Conservation (phyloP, 2,329 filamentous ascomycete genomes). For the Beauveria scarabaeidicola region DNA sequence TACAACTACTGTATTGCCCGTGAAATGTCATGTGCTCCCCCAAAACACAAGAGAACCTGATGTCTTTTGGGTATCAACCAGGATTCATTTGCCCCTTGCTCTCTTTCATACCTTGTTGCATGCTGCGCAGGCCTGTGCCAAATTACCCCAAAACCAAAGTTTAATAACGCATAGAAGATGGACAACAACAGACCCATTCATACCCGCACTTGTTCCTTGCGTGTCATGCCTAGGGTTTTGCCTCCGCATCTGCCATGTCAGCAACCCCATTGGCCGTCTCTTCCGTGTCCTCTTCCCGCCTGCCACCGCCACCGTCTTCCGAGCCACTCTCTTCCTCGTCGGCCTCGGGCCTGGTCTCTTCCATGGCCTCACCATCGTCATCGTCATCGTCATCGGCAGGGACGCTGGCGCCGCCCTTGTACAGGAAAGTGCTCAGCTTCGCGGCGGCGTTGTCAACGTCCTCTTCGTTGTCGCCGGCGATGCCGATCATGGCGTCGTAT, state of each 20-base stretch:
- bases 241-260: slow-evolving; percentile 14
- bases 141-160: not conserved
- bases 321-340: not conserved
- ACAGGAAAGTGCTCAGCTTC: slow-evolving; percentile 12
- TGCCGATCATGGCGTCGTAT: slow-evolving; percentile 9
- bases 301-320: slow-evolving; percentile 18
- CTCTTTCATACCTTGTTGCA: not conserved
- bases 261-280: slow-evolving; percentile 5
- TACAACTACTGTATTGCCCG: not conserved
- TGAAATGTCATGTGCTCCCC: not conserved
- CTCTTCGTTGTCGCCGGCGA: not conserved
- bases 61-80: not conserved
- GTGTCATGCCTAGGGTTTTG: not conserved
- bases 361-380: slow-evolving; percentile 18
- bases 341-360: slow-evolving; percentile 17
- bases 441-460: slow-evolving; percentile 5
- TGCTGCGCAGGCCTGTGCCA: not conserved
- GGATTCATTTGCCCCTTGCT: not conserved
- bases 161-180: not conserved
- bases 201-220: not conserved
- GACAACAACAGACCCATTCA: not conserved
- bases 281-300: not conserved
- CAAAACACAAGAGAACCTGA: too few relatives aligned
- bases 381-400: too few relatives aligned
- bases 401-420: slow-evolving; percentile 16